phyloP scores from a whole-genome alignment of 73 alveolate species.

The Paramecium tetraurelia region DNA sequence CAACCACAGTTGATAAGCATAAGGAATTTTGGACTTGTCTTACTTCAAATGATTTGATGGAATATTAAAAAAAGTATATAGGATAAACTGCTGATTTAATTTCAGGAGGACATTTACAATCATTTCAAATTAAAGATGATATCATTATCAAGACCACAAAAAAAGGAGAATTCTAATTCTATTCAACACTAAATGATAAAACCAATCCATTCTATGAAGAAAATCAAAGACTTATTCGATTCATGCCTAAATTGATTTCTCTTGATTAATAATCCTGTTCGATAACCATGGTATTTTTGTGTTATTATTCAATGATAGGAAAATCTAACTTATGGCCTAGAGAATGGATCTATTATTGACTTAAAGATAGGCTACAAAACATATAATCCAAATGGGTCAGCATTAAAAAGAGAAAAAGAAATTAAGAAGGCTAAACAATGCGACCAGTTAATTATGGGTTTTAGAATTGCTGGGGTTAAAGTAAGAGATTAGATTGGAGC shows the following conservation, averaged over 20 bases:
- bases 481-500: slow-evolving; percentile 23
- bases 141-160: not conserved
- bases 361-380: slow-evolving; percentile 48
- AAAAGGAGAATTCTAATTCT: slow-evolving; percentile 39
- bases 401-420: slow-evolving; percentile 39
- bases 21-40: slow-evolving; percentile 42
- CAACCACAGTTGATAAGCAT: not conserved
- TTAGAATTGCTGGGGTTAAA: slow-evolving; percentile 7
- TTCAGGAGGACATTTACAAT: not conserved
- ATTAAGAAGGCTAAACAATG: not conserved
- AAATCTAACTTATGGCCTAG: slow-evolving; percentile 42
- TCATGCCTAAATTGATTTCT: slow-evolving; percentile 14
- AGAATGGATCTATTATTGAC: slow-evolving; percentile 46
- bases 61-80: not conserved
- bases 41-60: not conserved
- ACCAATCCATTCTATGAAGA: not conserved
- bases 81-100: not conserved
- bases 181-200: not conserved
- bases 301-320: not conserved
- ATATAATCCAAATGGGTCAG: not conserved
- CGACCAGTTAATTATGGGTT: not conserved
- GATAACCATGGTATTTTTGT: not conserved
- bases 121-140: not conserved
- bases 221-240: not conserved
- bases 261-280: not conserved